Evolutionary conservation across 345 rosid species (phyloP).

Genomic region (Euphorbia peplus): DNA sequence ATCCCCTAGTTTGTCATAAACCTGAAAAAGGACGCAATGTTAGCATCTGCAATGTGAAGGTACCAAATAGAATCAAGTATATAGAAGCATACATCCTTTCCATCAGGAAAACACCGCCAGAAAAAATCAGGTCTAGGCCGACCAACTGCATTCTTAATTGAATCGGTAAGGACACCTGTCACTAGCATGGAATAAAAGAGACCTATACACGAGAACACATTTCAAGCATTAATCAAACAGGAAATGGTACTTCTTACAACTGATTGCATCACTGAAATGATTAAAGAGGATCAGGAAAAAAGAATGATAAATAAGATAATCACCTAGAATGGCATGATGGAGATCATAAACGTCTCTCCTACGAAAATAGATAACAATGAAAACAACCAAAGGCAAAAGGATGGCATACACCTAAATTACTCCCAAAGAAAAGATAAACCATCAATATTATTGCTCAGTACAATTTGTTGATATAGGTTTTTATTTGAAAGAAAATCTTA

Average conservation of each 20-base stretch:
- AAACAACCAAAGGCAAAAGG: constrained; percentile 61
- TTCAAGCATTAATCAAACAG: constrained; percentile 10
- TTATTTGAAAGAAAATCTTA: background rate
- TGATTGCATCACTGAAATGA: constrained; percentile 1
- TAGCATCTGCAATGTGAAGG: constrained; percentile 8
- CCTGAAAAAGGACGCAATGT: constrained; percentile 31
- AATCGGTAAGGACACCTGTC: constrained; percentile 70
- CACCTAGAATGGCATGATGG: constrained; percentile 81
- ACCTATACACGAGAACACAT: constrained; percentile 42
- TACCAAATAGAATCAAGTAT: constrained; percentile 10
- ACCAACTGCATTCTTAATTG: constrained; percentile 81
- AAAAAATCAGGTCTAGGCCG: constrained; percentile 93
- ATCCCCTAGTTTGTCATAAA: constrained; percentile 61
- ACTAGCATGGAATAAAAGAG: constrained; percentile 63
- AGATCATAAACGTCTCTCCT: constrained; percentile 88
- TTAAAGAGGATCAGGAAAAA: background rate
- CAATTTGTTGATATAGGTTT: background rate
- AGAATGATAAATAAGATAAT: constrained; percentile 7
- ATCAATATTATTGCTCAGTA: constrained; percentile 8
- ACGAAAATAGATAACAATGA: constrained; percentile 47
- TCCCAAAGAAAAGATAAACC: constrained; percentile 6
- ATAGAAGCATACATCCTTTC: constrained; percentile 57
- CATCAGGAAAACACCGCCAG: constrained; percentile 98
- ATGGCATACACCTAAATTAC: constrained; percentile 51
- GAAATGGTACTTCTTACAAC: constrained; percentile 2